Evolutionary conservation across 495 filamentous ascomycete genomes (phyloP).

Genomic region (Aspergillus incahuasiensis): DNA sequence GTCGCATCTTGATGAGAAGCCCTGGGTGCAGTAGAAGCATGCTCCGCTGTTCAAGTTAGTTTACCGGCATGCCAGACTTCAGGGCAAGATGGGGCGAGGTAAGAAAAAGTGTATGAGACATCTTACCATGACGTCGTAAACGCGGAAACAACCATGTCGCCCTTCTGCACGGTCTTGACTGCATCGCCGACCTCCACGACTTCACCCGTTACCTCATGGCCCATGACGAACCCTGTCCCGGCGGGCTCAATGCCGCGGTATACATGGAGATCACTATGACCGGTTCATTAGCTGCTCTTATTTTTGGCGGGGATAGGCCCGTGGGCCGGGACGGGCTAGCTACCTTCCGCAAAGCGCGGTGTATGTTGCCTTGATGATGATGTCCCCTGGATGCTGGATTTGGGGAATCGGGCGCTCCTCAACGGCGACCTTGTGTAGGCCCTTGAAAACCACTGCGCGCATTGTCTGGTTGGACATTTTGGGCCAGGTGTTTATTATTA

Average conservation of each 20-base stretch:
- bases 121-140: conserved; percentile 85
- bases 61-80: neutral
- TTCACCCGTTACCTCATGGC: conserved; percentile 72
- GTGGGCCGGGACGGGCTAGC: conserved; percentile 1
- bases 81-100: neutral
- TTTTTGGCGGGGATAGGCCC: neutral
- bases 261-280: conserved; percentile 77
- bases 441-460: conserved; percentile 49
- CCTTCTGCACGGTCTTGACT: conserved; percentile 66
- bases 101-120: neutral
- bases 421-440: conserved; percentile 42
- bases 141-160: conserved; percentile 75
- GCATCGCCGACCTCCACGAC: conserved; percentile 62
- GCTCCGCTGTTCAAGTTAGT: conserved; percentile 47
- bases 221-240: conserved; percentile 63
- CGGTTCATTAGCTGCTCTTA: neutral
- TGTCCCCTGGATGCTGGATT: conserved; percentile 67
- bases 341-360: conserved; percentile 90
- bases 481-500: neutral
- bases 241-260: conserved; percentile 77
- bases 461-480: conserved; percentile 30
- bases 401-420: conserved; percentile 48
- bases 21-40: conserved; percentile 88
- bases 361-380: conserved; percentile 79
- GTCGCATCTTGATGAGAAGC: conserved; percentile 79